Percentiles rank a stretch among this genome's conserved stretches.
These are phyloP conservation scores for Vanrija humicola DNA, from an alignment of 1,284 basidiomycete species.

Conservation along the genomic window DNA sequence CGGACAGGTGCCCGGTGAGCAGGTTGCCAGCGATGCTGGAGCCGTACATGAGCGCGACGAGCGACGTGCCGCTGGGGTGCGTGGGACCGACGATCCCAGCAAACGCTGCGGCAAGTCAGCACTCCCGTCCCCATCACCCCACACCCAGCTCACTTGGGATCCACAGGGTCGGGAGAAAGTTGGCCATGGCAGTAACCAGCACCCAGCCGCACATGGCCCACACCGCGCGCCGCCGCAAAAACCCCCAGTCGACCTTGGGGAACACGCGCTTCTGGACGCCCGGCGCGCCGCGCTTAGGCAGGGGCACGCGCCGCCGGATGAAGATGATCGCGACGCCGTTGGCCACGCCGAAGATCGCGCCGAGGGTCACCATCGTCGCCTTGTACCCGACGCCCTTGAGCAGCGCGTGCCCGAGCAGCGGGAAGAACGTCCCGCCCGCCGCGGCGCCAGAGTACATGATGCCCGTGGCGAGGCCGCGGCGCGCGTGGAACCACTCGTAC, in stretches of 20 bases:
- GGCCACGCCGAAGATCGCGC: slow-evolving; percentile 30
- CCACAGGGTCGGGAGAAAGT: slow-evolving; percentile 45
- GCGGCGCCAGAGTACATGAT: slow-evolving; percentile 35
- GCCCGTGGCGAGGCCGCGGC: slow-evolving; percentile 29
- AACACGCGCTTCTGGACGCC: neutral
- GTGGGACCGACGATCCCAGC: slow-evolving; percentile 36
- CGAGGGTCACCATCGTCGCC: slow-evolving; percentile 39
- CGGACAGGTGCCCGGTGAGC: slow-evolving; percentile 38
- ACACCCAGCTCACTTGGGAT: slow-evolving; percentile 2
- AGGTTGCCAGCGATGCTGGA: slow-evolving; percentile 26
- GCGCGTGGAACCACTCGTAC: slow-evolving; percentile 45
- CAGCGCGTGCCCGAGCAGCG: slow-evolving; percentile 38
- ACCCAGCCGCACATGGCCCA: slow-evolving; percentile 35
- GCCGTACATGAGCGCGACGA: slow-evolving; percentile 47
- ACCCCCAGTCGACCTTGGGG: slow-evolving; percentile 20
- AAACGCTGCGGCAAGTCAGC: slow-evolving; percentile 18
- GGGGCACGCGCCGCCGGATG: slow-evolving; percentile 39
- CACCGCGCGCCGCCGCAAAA: slow-evolving; percentile 26
- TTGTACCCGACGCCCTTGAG: slow-evolving; percentile 41
- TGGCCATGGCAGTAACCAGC: slow-evolving; percentile 37
- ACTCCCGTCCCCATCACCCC: no score
- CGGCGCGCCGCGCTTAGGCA: slow-evolving; percentile 5
- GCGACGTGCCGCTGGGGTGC: slow-evolving; percentile 34
- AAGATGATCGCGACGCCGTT: slow-evolving; percentile 33
- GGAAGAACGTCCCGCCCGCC: slow-evolving; percentile 42